Base-by-base conservation (phyloP, 2,329 filamentous ascomycete genomes). In the Hypomyces rosellus region DNA sequence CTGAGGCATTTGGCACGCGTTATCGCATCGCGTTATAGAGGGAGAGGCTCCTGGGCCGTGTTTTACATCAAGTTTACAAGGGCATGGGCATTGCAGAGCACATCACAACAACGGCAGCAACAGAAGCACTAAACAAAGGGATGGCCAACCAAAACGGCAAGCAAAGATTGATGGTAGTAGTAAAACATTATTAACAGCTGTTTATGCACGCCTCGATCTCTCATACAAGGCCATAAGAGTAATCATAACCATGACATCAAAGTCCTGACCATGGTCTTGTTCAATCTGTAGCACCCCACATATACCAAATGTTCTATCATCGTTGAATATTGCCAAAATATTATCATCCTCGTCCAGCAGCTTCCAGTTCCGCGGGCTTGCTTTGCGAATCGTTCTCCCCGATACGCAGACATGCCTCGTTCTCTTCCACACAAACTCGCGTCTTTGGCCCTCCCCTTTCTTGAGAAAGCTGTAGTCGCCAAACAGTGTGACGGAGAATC, bases 201-300 rank as follows among this genome's bases (percentile, higher is more conserved):
- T 14, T 38, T 12, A 38, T n/a, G 7, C 12, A n/a, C 54, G 50
- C n/a, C 54, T 48, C 13, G 45, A 42, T 44, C 49, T 50, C 36
- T 58, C 57, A 39, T 51, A 51, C 34, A 59, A 42, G 2, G 52
- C 46, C 38, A 59, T 20, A 4, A 46, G 49, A 2, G 57, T 54
- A 15, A 56, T 45, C 30, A 55, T 50, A 3, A 47, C 53, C 51
- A 58, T 47, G 34, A 48, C 33, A 25, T 59, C 55, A 49, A 59
- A 57, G 2, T 50, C 43, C 15, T 43, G 42, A 1, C 54, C 56
- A 9, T 45, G 30, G 11, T 55, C 45, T 5, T 51, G 54, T 14
- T 57, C 45, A n/a, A 58, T 52, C 45, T 58, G 53, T 37, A 59
- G 43, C 18, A 42, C 44, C 37, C 57, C 56, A 15, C 51, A 49